Conservation (phyloP, 78 protist genomes). For the Dictyostelium brefeldianum region DNA sequence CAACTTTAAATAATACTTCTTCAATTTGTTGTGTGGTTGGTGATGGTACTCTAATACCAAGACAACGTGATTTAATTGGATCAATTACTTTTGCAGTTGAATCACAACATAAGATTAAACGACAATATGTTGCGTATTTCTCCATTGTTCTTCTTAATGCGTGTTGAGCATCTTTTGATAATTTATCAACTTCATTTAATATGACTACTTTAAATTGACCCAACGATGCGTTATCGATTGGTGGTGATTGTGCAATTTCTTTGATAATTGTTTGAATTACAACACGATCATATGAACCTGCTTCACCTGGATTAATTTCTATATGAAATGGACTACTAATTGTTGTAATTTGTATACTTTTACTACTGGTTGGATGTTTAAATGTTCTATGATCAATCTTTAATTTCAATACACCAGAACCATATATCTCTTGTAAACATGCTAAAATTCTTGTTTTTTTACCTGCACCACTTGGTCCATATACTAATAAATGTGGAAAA, state of each 20-base stretch:
- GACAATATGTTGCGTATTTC: constrained; percentile 89
- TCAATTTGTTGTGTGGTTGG: constrained; percentile 87
- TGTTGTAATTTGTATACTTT: constrained; percentile 87
- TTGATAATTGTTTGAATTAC: constrained; percentile 96
- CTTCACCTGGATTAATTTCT: constrained; percentile 98
- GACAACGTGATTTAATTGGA: constrained; percentile 97
- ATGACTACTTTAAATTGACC: constrained; percentile 88
- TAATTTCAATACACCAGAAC: constrained; percentile 88
- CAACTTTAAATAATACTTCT: constrained; percentile 45
- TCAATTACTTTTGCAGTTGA: constrained; percentile 89
- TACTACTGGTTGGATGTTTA: constrained; percentile 52
- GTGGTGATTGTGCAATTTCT: constrained; percentile 96
- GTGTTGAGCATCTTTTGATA: constrained; percentile 96
- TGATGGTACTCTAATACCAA: constrained; percentile 94
- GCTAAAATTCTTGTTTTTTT: constrained; percentile 97
- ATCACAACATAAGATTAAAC: constrained; percentile 91
- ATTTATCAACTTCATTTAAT: constrained; percentile 94
- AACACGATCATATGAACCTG: constrained; percentile 93
- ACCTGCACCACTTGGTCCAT: constrained; percentile 99
- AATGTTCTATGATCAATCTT: constrained; percentile 80
- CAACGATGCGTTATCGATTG: constrained; percentile 68
- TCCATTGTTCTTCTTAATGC: constrained; percentile 99
- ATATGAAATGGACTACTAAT: constrained; percentile 92
- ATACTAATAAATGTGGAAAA: constrained; percentile 97
- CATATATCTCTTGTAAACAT: constrained; percentile 94